Base-by-base conservation (phyloP, 192 early-diverging fungal genomes). In the Coemansia sp. region DNA sequence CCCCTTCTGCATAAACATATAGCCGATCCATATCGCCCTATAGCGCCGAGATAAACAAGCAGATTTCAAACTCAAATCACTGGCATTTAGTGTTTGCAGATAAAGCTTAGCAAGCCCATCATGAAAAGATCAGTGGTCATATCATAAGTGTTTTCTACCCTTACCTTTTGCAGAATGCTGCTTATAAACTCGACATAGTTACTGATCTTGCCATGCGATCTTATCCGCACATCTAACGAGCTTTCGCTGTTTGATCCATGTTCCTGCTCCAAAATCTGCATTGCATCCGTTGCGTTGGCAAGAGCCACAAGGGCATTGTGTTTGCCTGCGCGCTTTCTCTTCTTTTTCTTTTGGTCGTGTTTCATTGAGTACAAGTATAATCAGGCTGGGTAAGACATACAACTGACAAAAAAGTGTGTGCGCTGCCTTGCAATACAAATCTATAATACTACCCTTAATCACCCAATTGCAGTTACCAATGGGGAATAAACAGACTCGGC, bases 141-240 rank as follows among this genome's bases (percentile, higher is more conserved):
- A 10, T 10, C 7, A 18, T 18, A 43, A 43, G 4, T 13, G 4
- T 3, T 18, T 18, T 10, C 4, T 16, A 49, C 16, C 28, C 58
- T 51, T 56, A 35, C 75, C 60, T 64, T 39, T 28, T 37, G 15
- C 2, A 81, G 12, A 9, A 20, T 23, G 4, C n/a, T 33, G 48
- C 45, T 59, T 12, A 81, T 67, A 39, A 63, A 66, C 5, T 52
- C 42, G 18, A 56, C 73, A 15, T 81, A 81, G 25, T 16, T 39
- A 21, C 42, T 37, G 25, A 75, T 81, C 37, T 75, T 81, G 63
- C 79, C 79, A 21, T 75, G 70, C 12, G 58, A 64, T 18, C 68
- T 81, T 71, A 81, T 75, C 70, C 70, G 72, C 60, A 75, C 45
- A 37, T 69, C 69, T 23, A 51, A 25, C 12, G 48, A 6, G 5